phyloP scores from a whole-genome alignment of 2,329 filamentous ascomycete species.

The Neofusicoccum cordaticola region DNA sequence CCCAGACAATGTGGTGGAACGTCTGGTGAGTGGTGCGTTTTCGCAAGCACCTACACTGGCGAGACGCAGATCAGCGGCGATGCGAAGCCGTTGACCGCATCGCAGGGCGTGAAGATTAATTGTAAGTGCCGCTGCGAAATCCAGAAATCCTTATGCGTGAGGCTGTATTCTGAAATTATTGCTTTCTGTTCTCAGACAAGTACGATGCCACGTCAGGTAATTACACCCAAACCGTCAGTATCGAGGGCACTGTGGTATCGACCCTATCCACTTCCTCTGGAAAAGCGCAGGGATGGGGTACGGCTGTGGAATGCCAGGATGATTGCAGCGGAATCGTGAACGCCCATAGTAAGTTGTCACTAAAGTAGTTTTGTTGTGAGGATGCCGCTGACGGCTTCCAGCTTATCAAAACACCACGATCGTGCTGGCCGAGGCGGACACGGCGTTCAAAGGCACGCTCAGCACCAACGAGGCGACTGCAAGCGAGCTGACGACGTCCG shows the following conservation, averaged over 20 bases:
- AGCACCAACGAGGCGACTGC: constrained; percentile 38
- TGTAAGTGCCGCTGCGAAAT: constrained; percentile 19
- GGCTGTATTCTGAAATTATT: too few relatives aligned
- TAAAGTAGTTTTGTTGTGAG: background rate
- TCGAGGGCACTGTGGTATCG: constrained; percentile 40
- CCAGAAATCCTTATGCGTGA: too few relatives aligned
- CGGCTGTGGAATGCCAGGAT: constrained; percentile 42
- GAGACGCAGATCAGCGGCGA: constrained; percentile 34
- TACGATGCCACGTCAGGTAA: constrained; percentile 40
- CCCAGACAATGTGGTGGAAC: constrained; percentile 1
- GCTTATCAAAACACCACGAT: constrained; percentile 35
- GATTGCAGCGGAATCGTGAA: constrained; percentile 41
- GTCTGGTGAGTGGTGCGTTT: constrained; percentile 41
- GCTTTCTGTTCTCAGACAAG: constrained; percentile 25
- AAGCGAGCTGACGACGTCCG: constrained; percentile 39
- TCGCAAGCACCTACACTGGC: constrained; percentile 34
- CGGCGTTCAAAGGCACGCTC: constrained; percentile 40
- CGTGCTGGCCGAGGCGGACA: constrained; percentile 33
- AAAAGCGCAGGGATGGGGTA: constrained; percentile 44
- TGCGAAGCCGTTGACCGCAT: constrained; percentile 25
- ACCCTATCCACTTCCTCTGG: constrained; percentile 46
- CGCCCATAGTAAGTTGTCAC: constrained; percentile 34
- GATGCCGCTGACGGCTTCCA: background rate
- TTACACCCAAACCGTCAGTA: constrained; percentile 40
- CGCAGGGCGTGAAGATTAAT: constrained; percentile 40